These are phyloP conservation scores for Nicotiana benthamiana DNA, from an alignment of 257 asterid genomes.

Conservation along the genomic window DNA sequence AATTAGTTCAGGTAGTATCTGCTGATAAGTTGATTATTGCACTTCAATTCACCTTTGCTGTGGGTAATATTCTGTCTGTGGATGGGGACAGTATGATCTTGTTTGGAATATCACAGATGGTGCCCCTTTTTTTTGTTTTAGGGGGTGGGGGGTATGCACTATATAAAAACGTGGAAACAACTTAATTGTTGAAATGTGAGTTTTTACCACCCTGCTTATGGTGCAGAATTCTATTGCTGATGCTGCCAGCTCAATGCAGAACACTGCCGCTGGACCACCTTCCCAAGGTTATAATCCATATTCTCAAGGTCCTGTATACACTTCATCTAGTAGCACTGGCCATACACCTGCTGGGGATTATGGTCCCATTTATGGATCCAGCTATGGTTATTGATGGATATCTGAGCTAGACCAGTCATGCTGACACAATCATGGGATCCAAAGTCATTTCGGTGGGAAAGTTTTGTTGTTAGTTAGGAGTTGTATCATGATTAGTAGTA, in stretches of 20 bases:
- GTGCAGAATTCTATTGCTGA: slow-evolving; percentile 69
- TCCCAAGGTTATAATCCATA: slow-evolving; percentile 56
- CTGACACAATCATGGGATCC: background rate
- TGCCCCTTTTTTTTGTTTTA: too few species aligned
- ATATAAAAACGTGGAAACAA: too few species aligned
- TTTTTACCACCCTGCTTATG: background rate
- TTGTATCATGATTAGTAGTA: background rate
- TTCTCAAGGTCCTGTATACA: slow-evolving; percentile 41
- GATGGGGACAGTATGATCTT: too few species aligned
- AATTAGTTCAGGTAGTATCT: slow-evolving; percentile 67
- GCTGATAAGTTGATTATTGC: background rate
- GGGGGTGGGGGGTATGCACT: too few species aligned
- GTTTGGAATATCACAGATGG: too few species aligned
- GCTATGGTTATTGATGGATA: slow-evolving; percentile 38
- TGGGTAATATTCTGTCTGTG: too few species aligned
- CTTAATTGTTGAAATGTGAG: background rate
- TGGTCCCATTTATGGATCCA: slow-evolving; percentile 41
- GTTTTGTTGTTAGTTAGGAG: background rate
- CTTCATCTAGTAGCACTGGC: slow-evolving; percentile 22
- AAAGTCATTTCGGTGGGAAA: background rate
- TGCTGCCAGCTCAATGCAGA: slow-evolving; percentile 39
- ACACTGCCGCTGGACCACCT: slow-evolving; percentile 33
- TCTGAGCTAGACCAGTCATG: background rate
- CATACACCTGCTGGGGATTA: slow-evolving; percentile 47
- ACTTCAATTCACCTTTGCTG: background rate